phyloP scores from a whole-genome alignment of 2,329 filamentous ascomycete genomes.

The Talaromyces sp. region DNA sequence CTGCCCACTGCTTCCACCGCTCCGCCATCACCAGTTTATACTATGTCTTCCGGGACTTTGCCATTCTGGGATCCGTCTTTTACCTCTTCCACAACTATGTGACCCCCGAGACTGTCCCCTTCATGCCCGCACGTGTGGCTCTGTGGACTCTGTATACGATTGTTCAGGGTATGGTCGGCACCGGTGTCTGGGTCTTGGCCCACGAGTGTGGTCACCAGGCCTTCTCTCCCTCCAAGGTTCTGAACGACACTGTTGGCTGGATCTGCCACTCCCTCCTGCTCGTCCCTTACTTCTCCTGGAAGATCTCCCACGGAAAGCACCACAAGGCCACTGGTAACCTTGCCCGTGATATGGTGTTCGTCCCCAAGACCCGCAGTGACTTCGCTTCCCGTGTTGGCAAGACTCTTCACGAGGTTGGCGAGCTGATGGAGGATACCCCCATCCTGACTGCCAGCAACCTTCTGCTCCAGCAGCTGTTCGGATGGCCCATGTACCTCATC shows the following conservation, averaged over 20 bases:
- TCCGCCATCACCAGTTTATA: conserved; percentile 72
- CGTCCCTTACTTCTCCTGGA: conserved; percentile 99
- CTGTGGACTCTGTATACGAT: conserved; percentile 73
- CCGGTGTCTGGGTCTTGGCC: conserved; percentile 92
- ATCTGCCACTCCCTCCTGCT: conserved; percentile 83
- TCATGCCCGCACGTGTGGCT: conserved; percentile 63
- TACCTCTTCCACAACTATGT: conserved; percentile 86
- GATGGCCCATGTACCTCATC: conserved; percentile 90
- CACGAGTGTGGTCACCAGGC: conserved; percentile 97
- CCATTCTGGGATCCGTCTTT: conserved; percentile 74
- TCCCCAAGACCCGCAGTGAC: conserved; percentile 86
- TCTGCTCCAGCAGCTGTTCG: conserved; percentile 81
- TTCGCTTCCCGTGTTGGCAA: conserved; percentile 76
- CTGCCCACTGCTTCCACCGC: conserved; percentile 94
- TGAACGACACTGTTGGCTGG: conserved; percentile 94
- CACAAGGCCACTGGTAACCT: conserved; percentile 98
- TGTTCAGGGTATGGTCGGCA: conserved; percentile 88
- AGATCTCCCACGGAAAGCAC: conserved; percentile 98
- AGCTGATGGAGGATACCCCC: conserved; percentile 94
- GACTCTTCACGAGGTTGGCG: conserved; percentile 76
- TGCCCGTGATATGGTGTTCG: conserved; percentile 98
- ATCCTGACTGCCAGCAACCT: conserved; percentile 75
- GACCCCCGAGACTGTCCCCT: conserved; percentile 80
- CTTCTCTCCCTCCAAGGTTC: conserved; percentile 85
- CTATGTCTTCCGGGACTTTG: conserved; percentile 84